Evolutionary conservation across 805 yeast species (phyloP), one percentile per base, ranked within the genome.

Genomic region (Zygosaccharomyces bailii): DNA sequence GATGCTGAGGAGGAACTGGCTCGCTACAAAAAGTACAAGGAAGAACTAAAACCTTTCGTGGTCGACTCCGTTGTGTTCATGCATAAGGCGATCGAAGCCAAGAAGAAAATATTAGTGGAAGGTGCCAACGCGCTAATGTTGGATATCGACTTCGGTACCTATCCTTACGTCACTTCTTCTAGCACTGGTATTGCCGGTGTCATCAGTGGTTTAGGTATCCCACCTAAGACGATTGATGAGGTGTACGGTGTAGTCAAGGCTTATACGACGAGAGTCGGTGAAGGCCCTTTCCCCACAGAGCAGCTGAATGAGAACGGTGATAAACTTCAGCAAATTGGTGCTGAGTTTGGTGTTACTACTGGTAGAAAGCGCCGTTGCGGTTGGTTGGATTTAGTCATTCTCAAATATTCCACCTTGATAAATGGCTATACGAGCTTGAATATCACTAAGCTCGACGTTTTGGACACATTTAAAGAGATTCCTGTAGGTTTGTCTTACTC

Each of bases 331-430:
- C 70, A 75, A 34, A 86, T 93, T 51, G 99, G 99, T 60, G 96
- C 90, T 46, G 99, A 93, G 71, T 86, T 65, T 60, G 99, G 99
- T 70, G 99, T 93, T 56, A 93, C 99, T 52, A 93, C 99, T 29
- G 99, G 99, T 55, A 84, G 99, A 73, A 89, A 90, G 78, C 86
- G 99, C 75, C 83, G 99, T 72, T 93, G 99, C 69, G 99, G 99
- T 46, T 93, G 99, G 99, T 80, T 93, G 63, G 99, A 93, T 70
- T 74, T 93, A 58, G 98, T 93, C 18, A 96, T 93, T 20, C 73
- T 93, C 68, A 86, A 85, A 67, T 91, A 93, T 72, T 88, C 97
- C 30, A 80, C 89, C 46, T 69, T 82, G 64, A 87, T 93, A 67
- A 93, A 93, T 64, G 99, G 99, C 45, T 93, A 91, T 78, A 93